Base-by-base conservation (phyloP, 257 asterid genomes). In the Solanum paucissectum region DNA sequence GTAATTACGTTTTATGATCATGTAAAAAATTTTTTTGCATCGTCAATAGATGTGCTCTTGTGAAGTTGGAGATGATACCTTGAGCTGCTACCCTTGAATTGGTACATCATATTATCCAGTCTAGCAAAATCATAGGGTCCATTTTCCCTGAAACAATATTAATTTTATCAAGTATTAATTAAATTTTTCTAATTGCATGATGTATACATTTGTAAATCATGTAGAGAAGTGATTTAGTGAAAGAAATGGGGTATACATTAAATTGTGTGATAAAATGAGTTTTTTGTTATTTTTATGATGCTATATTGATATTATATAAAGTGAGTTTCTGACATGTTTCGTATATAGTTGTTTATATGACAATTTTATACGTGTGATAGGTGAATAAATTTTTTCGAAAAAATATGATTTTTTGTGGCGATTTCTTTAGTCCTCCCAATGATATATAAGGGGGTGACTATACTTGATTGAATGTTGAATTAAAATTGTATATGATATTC, bases 41-140 rank as follows among this genome's bases (percentile, higher is more conserved):
- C 14, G 14, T 62, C 14, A 23, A 9, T 64, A 64, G n/a, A 74
- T 81, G 18, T 38, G 27, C 3, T 37, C 5, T 75, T 76, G 84
- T 42, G 84, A 77, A 27, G 9, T 9, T 42, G 40, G 37, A 79
- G 2, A 44, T 16, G 27, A 8, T 91, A 95, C 99, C 98, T 94
- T 49, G 98, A 94, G 92, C 96, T 88, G 94, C 98, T 95, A 33
- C 98, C 98, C 92, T 90, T 95, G 92, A 93, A 95, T 85, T 93
- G 98, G 88, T 96, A 95, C 98, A 95, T 96, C 62, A 88, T 49
- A 85, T 93, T 89, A 60, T 95, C 98, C 87, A 95, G 90, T 88
- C 88, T 94, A 7, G 87, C 93, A 88, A 96, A 96, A 90, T 95
- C 94, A 85, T 87, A 23, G 20, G 96, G 92, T 49, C 69, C 90